A percentile compares a stretch with the other conserved stretches of the same genome.
Evolutionary conservation across 2,329 filamentous ascomycete genomes (phyloP).

Genomic region (Trichoderma cornu-damae): DNA sequence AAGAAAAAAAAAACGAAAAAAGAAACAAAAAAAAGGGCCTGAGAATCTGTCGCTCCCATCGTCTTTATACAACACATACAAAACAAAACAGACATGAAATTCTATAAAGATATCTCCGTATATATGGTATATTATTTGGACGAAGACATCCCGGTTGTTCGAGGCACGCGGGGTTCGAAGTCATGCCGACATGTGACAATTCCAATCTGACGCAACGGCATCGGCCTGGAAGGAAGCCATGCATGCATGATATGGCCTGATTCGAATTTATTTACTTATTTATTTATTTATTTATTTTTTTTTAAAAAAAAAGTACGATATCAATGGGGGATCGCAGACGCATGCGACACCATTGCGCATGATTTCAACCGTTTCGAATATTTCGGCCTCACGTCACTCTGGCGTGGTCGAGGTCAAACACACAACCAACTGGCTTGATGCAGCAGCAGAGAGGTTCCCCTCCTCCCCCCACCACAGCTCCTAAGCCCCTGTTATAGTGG

Average conservation of each 20-base stretch:
- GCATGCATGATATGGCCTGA: too few relatives aligned
- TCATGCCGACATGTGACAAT: too few relatives aligned
- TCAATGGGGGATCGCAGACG: neutral
- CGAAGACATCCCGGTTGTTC: too few relatives aligned
- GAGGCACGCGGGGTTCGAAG: too few relatives aligned
- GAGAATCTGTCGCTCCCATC: neutral
- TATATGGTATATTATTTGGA: too few relatives aligned
- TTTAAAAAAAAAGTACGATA: neutral
- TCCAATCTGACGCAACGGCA: too few relatives aligned
- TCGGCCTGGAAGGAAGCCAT: too few relatives aligned
- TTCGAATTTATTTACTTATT: too few relatives aligned
- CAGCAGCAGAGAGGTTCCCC: neutral
- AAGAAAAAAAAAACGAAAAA: neutral
- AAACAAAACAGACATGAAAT: neutral
- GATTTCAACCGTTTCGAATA: slow-evolving; percentile 6
- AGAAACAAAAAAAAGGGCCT: neutral
- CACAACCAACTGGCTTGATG: neutral
- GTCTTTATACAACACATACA: neutral
- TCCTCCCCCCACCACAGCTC: slow-evolving; percentile 14
- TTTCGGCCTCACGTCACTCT: slow-evolving; percentile 17
- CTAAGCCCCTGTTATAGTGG: neutral
- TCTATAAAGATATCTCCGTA: neutral
- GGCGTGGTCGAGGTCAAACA: slow-evolving; percentile 10
- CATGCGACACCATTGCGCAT: neutral
- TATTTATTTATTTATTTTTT: neutral